phyloP scores from a whole-genome alignment of 805 yeast species.

The Isabelozyma rhagii region DNA sequence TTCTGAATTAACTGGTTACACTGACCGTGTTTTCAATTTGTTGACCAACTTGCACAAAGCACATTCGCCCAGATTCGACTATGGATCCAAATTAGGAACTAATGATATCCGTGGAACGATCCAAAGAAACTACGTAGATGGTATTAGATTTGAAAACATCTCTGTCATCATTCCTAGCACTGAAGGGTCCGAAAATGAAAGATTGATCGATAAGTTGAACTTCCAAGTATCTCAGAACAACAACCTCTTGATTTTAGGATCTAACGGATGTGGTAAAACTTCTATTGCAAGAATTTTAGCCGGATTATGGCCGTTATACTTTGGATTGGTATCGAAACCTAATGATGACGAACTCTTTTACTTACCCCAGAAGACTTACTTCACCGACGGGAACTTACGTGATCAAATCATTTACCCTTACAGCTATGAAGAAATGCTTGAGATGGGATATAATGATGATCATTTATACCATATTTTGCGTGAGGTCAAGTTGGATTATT shows the following conservation, averaged over 20 bases:
- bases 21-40: conserved; percentile 78
- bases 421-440: conserved; percentile 73
- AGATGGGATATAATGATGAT: conserved; percentile 66
- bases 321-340: conserved; percentile 81
- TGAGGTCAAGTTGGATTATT: conserved; percentile 78
- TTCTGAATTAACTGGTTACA: conserved; percentile 86
- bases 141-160: conserved; percentile 78
- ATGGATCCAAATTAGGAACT: conserved; percentile 40
- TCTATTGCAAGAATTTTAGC: conserved; percentile 80
- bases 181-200: conserved; percentile 58
- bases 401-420: conserved; percentile 90
- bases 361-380: conserved; percentile 85
- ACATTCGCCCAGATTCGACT: conserved; percentile 59
- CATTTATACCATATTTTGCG: conserved; percentile 63
- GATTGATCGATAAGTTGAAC: conserved; percentile 55
- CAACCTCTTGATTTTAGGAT: conserved; percentile 75
- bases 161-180: conserved; percentile 76
- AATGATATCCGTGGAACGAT: conserved; percentile 74
- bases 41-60: conserved; percentile 78
- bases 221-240: conserved; percentile 62
- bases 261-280: conserved; percentile 89
- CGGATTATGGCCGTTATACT: conserved; percentile 88
- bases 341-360: conserved; percentile 63
- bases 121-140: conserved; percentile 65
- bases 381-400: conserved; percentile 76